phyloP scores from a whole-genome alignment of 2,329 filamentous ascomycete genomes.

The Fonsecaea nubica region DNA sequence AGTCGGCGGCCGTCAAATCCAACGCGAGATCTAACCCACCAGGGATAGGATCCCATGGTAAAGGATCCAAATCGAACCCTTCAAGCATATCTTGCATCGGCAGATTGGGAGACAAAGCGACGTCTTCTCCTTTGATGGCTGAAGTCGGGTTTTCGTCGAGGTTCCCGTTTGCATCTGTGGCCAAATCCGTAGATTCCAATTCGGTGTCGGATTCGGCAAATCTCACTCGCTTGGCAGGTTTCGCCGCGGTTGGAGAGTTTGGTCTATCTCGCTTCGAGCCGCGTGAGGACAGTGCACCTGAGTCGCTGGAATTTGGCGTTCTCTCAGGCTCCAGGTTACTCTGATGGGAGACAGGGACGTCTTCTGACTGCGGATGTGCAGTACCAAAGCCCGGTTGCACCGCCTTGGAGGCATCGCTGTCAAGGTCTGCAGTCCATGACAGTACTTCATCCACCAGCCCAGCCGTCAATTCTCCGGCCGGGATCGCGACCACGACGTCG shows the following conservation, averaged over 20 bases:
- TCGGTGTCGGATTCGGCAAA: not conserved
- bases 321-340: not conserved
- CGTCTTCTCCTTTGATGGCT: not conserved
- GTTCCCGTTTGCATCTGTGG: not conserved
- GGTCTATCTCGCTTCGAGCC: not conserved
- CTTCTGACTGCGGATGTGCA: not conserved
- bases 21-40: not conserved
- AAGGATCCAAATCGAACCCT: not conserved
- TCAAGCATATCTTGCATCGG: not conserved
- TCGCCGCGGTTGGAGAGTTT: not conserved
- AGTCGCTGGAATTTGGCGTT: not conserved
- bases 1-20: not conserved
- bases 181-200: not conserved
- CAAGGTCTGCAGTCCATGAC: slow-evolving; percentile 10
- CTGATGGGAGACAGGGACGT: not conserved
- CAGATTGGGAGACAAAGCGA: not conserved
- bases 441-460: slow-evolving; percentile 9
- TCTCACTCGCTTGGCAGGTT: slow-evolving; percentile 6
- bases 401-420: not conserved
- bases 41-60: not conserved
- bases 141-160: not conserved
- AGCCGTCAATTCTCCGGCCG: not conserved
- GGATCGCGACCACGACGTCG: not conserved
- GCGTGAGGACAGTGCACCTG: not conserved
- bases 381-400: not conserved